Base-by-base conservation (phyloP, 129 eudicot genomes). In the Flaveria brownii region DNA sequence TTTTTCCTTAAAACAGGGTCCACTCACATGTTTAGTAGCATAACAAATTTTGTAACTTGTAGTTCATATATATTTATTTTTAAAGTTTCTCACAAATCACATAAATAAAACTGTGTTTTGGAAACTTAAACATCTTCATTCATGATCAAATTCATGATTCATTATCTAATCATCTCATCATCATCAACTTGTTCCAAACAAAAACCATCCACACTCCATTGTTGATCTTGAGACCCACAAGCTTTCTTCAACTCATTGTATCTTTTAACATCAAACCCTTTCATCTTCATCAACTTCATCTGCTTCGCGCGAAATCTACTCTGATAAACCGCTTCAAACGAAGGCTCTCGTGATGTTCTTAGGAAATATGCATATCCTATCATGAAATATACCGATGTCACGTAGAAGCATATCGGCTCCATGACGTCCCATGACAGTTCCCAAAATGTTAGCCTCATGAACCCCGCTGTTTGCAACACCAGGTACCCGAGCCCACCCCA, bases 341-440 rank as follows among this genome's bases (percentile, higher is more conserved):
- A 85, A 22, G 98, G 98, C 78, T 94, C 98, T 70, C 75, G 86
- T 3, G 91, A 78, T 2, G 98, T 94, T 66, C 97, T 83, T 3
- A 94, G 81, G 90, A 94, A 94, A 79, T 91, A 94, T 0, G 92
- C 83, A 49, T 91, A 94, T 18, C 98, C 93, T 16, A 83, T 88
- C 97, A 89, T 94, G 93, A 87, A 87, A 80, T 94, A 94, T 16
- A 84, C n/a, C 1, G 98, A 94, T 11, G 98, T 89, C 4, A 89
- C 96, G 39, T 87, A 94, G 84, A 94, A 91, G 82, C 98, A 94
- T 72, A 94, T 87, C 0, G 98, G 98, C 18, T 94, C 98, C 98
- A 94, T 94, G 3, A 94, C 98, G 76, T 94, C 98, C 98, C 98
- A 94, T 5, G 98, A 74, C 0, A 94, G 90, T 50, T 94, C 98